Evolutionary conservation across 345 rosid genomes (phyloP), one percentile per base, ranked within the genome.

Genomic region (Syzygium grande): DNA sequence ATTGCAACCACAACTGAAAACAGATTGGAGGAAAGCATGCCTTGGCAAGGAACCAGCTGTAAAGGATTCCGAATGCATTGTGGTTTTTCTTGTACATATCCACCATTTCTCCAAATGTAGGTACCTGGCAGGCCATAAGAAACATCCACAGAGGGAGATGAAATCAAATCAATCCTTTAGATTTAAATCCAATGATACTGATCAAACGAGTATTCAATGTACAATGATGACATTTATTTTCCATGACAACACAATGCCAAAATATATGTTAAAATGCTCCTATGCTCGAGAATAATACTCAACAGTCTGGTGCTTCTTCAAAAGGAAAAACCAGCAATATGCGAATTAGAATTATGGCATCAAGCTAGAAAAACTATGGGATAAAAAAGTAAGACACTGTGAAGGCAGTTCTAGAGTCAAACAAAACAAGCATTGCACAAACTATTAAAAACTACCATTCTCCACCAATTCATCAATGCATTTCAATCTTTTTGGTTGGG

Each of bases 11-110:
- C 63, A 58, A 58, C 63, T 58, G n/a, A 23, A 58, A 19, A 80
- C n/a, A 38, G 51, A 85, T 85, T 52, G 23, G 65, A 34, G 38
- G 38, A 27, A 21, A 86, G 85, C 90, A 38, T 93, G 87, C 99
- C 99, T 96, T 96, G 68, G 99, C 99, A 91, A 98, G 99, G 90
- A 98, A 96, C 98, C 98, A 97, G 92, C 97, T 93, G 85, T 97
- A 96, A 61, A 98, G 94, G 90, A 98, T 97, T 88, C 98, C 98
- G 80, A 98, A 97, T 86, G 91, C 88, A 87, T 97, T 98, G 84
- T 96, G 95, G 68, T 96, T 96, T 90, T 96, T 96, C 94, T 97
- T 98, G 96, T 94, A 96, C 95, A 94, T 95, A 56, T 96, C 98
- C 84, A 97, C 87, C 99, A 98, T 98, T 90, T 97, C 99, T 61